These are phyloP conservation scores for Cordyceps farinosa DNA, from an alignment of 2,329 filamentous ascomycete genomes.

Conservation along the genomic window DNA sequence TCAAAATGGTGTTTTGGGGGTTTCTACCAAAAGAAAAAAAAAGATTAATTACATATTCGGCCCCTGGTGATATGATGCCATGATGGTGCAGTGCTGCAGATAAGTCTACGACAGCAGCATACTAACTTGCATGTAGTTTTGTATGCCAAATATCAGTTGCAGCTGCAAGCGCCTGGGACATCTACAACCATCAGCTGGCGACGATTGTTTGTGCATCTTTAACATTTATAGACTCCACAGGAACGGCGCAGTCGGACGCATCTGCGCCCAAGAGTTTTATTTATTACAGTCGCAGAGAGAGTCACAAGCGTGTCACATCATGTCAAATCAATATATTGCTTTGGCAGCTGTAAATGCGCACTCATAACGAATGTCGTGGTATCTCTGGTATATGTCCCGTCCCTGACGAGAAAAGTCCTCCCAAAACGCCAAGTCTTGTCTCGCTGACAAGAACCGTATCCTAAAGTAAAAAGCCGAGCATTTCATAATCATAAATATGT, in stretches of 20 bases:
- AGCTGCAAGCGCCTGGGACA: no score
- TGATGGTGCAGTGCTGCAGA: no score
- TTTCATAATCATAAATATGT: constrained; percentile 3
- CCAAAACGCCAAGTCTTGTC: background rate
- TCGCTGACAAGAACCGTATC: background rate
- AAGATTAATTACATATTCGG: constrained; percentile 17
- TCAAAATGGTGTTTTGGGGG: constrained; percentile 40
- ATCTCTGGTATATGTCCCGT: constrained; percentile 4
- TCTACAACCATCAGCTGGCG: no score
- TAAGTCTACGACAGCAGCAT: no score
- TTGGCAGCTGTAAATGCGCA: background rate
- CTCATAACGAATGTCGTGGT: constrained; percentile 18
- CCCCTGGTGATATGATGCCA: background rate
- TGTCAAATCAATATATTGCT: background rate
- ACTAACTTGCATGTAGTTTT: no score
- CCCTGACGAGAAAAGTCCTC: background rate
- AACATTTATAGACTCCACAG: no score
- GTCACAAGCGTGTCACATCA: no score
- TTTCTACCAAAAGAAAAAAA: constrained; percentile 31
- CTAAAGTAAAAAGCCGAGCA: background rate
- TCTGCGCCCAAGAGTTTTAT: no score
- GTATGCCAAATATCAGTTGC: no score
- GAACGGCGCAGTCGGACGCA: no score
- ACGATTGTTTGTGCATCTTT: no score
- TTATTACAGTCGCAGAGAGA: no score